Conservation (phyloP, 2,329 filamentous ascomycete genomes). For the Coniochaeta ligniaria region DNA sequence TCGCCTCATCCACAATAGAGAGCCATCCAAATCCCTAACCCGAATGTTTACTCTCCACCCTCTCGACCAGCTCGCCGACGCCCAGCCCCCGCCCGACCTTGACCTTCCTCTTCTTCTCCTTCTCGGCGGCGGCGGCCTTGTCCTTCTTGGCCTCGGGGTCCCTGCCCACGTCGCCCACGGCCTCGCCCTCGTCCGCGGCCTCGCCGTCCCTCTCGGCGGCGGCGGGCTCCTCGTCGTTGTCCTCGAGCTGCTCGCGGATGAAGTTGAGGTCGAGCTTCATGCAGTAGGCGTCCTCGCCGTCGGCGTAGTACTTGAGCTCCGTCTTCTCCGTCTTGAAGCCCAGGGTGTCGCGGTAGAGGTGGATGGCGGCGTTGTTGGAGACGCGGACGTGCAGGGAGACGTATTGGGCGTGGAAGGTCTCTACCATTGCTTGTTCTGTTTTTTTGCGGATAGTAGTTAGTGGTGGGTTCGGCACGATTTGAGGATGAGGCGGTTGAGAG, state of each 20-base stretch:
- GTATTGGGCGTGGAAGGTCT: slow-evolving; percentile 85
- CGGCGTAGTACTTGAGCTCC: slow-evolving; percentile 89
- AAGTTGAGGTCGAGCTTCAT: slow-evolving; percentile 82
- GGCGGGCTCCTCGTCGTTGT: slow-evolving; percentile 17
- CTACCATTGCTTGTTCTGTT: slow-evolving; percentile 88
- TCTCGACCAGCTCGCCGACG: slow-evolving; percentile 71
- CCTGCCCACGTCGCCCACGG: slow-evolving; percentile 59
- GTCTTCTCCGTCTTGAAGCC: slow-evolving; percentile 83
- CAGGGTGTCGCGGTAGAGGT: slow-evolving; percentile 87
- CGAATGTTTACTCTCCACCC: slow-evolving; percentile 50
- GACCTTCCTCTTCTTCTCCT: slow-evolving; percentile 62
- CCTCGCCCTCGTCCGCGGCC: slow-evolving; percentile 57
- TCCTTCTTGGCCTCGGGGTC: slow-evolving; percentile 33
- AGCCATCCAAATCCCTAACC: slow-evolving; percentile 7
- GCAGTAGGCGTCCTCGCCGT: slow-evolving; percentile 90
- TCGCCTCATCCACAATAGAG: not conserved
- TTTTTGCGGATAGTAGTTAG: not conserved
- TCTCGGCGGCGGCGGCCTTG: slow-evolving; percentile 29
- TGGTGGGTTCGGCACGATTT: not conserved
- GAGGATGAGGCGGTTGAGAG: slow-evolving; percentile 1
- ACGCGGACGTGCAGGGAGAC: slow-evolving; percentile 94
- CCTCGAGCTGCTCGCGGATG: slow-evolving; percentile 39
- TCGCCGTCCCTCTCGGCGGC: slow-evolving; percentile 17
- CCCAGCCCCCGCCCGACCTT: slow-evolving; percentile 76
- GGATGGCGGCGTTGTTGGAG: slow-evolving; percentile 84